Conservation (phyloP, 257 asterid species). For the Petunia secreta region DNA sequence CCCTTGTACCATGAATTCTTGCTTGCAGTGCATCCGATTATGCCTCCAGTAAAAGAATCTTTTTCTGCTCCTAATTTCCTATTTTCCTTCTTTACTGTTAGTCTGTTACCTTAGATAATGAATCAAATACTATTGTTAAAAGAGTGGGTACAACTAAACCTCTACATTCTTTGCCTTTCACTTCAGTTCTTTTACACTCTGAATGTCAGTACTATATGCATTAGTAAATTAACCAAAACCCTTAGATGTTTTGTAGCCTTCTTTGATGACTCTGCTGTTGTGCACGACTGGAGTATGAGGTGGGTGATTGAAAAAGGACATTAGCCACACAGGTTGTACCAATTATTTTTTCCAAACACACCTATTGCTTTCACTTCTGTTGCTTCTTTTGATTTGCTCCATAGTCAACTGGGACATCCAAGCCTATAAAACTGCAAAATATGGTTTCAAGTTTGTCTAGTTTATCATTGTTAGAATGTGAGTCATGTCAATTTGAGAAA, state of each 20-base stretch:
- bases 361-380: background rate
- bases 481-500: slow-evolving; percentile 1
- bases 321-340: background rate
- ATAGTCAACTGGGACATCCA: background rate
- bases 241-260: background rate
- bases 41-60: too few species aligned
- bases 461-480: background rate
- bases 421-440: background rate
- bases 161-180: background rate
- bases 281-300: background rate
- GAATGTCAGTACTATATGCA: background rate
- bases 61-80: too few species aligned
- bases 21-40: too few species aligned
- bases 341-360: background rate
- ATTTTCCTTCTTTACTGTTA: too few species aligned
- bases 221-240: background rate
- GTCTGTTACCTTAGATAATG: too few species aligned
- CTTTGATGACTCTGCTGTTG: background rate
- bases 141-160: background rate
- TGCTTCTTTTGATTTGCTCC: background rate
- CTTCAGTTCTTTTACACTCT: background rate
- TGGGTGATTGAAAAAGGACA: background rate
- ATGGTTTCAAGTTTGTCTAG: slow-evolving; percentile 1
- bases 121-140: too few species aligned
- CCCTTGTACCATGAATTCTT: too few species aligned